These are phyloP conservation scores for Avicennia marina DNA, from an alignment of 257 asterid species.

Conservation along the genomic window DNA sequence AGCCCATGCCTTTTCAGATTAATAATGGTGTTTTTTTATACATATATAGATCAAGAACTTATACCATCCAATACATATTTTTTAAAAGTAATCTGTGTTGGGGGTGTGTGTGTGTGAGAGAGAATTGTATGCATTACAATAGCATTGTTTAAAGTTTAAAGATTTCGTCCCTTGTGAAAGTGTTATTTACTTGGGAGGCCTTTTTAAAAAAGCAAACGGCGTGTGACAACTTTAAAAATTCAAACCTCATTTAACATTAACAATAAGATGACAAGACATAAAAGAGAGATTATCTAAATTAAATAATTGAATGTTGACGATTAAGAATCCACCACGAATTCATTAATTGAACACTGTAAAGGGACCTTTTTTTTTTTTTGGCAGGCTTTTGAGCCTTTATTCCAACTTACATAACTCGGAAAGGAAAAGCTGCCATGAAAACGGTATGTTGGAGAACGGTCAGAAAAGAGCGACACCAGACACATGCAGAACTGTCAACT, in stretches of 20 bases:
- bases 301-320: slow-evolving; percentile 5
- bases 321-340: slow-evolving; percentile 5
- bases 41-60: too few relatives aligned
- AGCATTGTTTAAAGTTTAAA: too few relatives aligned
- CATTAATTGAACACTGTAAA: not conserved
- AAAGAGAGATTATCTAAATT: too few relatives aligned
- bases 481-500: slow-evolving; percentile 12
- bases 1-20: too few relatives aligned
- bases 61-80: too few relatives aligned
- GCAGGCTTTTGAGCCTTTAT: not conserved
- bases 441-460: not conserved
- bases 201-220: slow-evolving; percentile 23
- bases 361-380: not conserved
- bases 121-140: too few relatives aligned
- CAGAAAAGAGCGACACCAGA: slow-evolving; percentile 22
- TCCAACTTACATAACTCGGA: slow-evolving; percentile 9
- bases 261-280: not conserved
- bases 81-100: too few relatives aligned
- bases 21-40: too few relatives aligned
- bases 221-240: slow-evolving; percentile 9
- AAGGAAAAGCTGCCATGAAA: not conserved
- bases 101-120: too few relatives aligned
- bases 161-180: too few relatives aligned
- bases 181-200: too few relatives aligned
- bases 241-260: not conserved